phyloP scores from a whole-genome alignment of 129 eudicot genomes.

The Centella asiatica region DNA sequence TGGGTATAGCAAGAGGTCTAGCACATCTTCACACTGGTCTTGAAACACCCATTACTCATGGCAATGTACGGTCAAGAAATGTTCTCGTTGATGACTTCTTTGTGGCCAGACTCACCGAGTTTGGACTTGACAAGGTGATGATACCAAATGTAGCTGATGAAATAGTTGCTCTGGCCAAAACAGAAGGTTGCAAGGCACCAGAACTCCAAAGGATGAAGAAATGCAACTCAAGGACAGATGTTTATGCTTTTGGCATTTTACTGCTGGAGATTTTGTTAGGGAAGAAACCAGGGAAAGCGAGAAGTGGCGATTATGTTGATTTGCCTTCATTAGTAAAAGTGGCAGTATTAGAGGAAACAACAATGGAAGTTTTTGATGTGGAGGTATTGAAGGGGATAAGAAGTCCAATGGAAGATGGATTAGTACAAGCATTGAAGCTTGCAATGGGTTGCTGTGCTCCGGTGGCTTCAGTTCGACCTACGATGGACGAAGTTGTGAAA shows the following conservation, averaged over 20 bases:
- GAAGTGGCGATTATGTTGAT: conserved; percentile 47
- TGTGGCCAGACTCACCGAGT: conserved; percentile 80
- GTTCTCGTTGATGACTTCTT: conserved; percentile 86
- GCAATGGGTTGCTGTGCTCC: conserved; percentile 99
- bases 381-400: conserved; percentile 79
- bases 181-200: conserved; percentile 94
- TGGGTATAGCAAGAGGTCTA: conserved; percentile 87
- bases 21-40: conserved; percentile 71
- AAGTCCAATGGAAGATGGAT: conserved; percentile 96
- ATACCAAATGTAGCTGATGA: conserved; percentile 88
- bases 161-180: conserved; percentile 61
- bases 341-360: conserved; percentile 95
- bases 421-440: conserved; percentile 87
- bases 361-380: conserved; percentile 91
- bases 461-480: conserved; percentile 75
- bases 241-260: conserved; percentile 81
- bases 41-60: conserved; percentile 85
- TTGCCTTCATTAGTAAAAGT: conserved; percentile 83
- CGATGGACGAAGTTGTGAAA: conserved; percentile 92
- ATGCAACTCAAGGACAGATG: conserved; percentile 76
- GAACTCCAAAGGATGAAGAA: conserved; percentile 92
- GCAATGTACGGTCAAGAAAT: conserved; percentile 76
- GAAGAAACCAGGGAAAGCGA: conserved; percentile 68
- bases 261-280: conserved; percentile 79
- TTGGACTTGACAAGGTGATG: conserved; percentile 87